Evolutionary conservation across 176 grass and related monocot species (phyloP), one percentile per base, ranked within the genome.

Genomic region (Avena sativa): DNA sequence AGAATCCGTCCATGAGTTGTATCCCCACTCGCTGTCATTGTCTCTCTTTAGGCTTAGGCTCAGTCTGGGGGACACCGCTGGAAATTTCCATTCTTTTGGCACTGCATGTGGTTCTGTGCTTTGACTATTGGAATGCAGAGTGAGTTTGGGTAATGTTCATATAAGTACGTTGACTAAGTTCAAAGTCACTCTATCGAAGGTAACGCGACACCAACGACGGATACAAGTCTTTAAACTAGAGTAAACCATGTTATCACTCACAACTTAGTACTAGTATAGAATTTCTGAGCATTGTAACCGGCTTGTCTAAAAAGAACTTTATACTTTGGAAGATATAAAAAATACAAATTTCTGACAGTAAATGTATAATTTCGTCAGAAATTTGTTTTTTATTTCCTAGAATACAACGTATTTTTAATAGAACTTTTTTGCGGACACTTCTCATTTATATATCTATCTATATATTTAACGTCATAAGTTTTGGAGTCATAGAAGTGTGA

Each of bases 1-100:
- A 60, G 49, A 48, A 76, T 60, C 38, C 50, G 59, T 69, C 83
- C 49, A 85, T 19, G 21, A n/a, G 15, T 5, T 12, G 13, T 80
- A 12, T 68, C 2, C 32, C 20, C 21, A 56, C 4, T 76, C 9
- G 9, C 17, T 71, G 17, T 12, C 68, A 40, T 44, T 44, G 36
- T 11, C 8, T 71, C 68, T 44, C 17, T 34, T 71, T 71, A 11
- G 34, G 66, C 34, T 69, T 69, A 19, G 67, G 67, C 8, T 71
- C n/a, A 48, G 52, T 71, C 81, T 1, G 25, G 8, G 57, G 14
- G 20, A 40, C 13, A 67, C 28, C 7, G 53, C 38, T 40, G 36
- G 48, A 62, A 53, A 12, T 46, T 70, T 77, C 40, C 36, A 12
- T n/a, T 49, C 55, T 19, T 75, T 47, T 8, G 6, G 5, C 21